Evolutionary conservation across 805 yeast species (phyloP), one percentile per base, ranked within the genome.

Genomic region (Candida chauliodis): DNA sequence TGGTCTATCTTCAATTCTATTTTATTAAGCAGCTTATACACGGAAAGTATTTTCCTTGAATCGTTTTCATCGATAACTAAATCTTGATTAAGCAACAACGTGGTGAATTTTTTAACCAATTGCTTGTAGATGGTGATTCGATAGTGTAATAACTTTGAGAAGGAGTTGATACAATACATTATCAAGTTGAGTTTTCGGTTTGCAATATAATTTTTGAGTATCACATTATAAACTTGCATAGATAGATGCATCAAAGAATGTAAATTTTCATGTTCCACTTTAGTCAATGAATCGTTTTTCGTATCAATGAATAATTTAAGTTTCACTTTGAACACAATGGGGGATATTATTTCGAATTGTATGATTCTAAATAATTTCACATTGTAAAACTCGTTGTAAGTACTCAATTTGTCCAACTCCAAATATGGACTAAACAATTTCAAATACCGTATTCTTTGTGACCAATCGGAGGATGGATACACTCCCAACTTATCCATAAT

Each of bases 391-490:
- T 32, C 24, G 13, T 45, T 50, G 16, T 28, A 31, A 11, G 53
- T 48, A 9, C 25, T 23, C 3, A 47, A 36, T 7, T 41, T 43
- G 31, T 47, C 48, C 3, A 56, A 40, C 19, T 54, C 55, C 24
- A 65, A 30, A 34, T 45, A 37, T 1, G 63, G 59, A 36, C 45
- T 52, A 38, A 66, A 63, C 37, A 45, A 46, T 34, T 47, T 52
- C 13, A 61, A 46, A 30, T 52, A 43, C 7, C 44, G 31, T 20
- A 60, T 39, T 14, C 70, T 48, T 26, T 49, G 40, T 8, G 36
- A 19, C 66, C 69, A 63, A 34, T 65, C 56, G 7, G 45, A 42
- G 3, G 71, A 58, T 2, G 73, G 71, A 5, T 54, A 49, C 4
- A 66, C 70, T 34, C 60, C 51, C 35, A 66, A 43, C 16, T 53